A percentile compares a stretch with the other conserved stretches of the same genome.
phyloP scores from a whole-genome alignment of 768 basidiomycete genomes.

The Leccinum imitatum region DNA sequence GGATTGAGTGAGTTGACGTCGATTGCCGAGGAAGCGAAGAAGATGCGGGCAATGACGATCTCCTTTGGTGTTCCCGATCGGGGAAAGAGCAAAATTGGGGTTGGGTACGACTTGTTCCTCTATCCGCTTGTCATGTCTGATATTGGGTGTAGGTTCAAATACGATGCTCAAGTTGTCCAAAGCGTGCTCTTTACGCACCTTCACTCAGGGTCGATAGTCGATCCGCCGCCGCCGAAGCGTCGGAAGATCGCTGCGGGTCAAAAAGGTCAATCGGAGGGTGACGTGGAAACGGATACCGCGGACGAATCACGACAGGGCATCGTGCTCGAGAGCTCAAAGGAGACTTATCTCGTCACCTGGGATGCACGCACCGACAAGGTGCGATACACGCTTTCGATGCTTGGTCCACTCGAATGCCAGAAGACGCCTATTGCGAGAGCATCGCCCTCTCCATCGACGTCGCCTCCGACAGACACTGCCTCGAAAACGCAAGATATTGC shows the following conservation, averaged over 20 bases:
- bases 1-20: conserved; percentile 22
- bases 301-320: conserved; percentile 18
- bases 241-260: conserved; percentile 20
- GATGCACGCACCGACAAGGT: conserved; percentile 7
- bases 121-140: conserved; percentile 1
- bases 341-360: conserved; percentile 24
- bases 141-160: conserved; percentile 47
- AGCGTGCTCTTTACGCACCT: conserved; percentile 45
- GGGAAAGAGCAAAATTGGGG: conserved; percentile 34
- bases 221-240: conserved; percentile 26
- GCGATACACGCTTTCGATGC: conserved; percentile 21
- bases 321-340: conserved; percentile 26
- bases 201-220: conserved; percentile 13
- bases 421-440: not conserved
- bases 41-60: conserved; percentile 46
- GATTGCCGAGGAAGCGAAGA: conserved; percentile 39
- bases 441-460: not conserved
- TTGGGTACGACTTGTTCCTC: conserved; percentile 41
- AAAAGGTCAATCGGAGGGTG: conserved; percentile 11
- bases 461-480: not conserved
- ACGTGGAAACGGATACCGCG: conserved; percentile 9
- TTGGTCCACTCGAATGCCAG: conserved; percentile 3
- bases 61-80: conserved; percentile 43
- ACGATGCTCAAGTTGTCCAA: conserved; percentile 43
- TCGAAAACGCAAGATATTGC: conserved; percentile 8